Evolutionary conservation across 1,284 basidiomycete species (phyloP).

Genomic region (Schizophyllum amplum): DNA sequence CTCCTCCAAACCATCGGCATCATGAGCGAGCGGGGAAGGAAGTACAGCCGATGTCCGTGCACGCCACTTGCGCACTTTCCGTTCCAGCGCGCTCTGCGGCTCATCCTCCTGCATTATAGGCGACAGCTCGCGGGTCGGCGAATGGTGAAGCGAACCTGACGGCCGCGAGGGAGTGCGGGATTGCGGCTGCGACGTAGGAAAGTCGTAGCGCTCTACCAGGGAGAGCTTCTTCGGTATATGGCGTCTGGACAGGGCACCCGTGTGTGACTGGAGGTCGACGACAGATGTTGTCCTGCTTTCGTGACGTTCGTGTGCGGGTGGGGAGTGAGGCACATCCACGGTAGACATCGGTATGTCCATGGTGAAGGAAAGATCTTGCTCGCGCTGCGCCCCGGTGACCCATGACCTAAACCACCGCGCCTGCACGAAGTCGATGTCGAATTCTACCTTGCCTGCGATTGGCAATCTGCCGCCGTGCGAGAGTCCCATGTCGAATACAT

Average conservation of each 20-base stretch:
- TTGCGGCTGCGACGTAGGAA: slow-evolving; percentile 26
- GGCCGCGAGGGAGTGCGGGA: slow-evolving; percentile 18
- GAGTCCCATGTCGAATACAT: slow-evolving; percentile 45
- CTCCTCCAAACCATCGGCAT: slow-evolving; percentile 23
- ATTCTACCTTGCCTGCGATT: slow-evolving; percentile 65
- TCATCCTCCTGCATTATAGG: slow-evolving; percentile 58
- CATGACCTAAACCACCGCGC: slow-evolving; percentile 54
- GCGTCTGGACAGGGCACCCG: slow-evolving; percentile 23
- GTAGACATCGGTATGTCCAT: not conserved
- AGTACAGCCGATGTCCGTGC: slow-evolving; percentile 38
- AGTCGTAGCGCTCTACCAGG: slow-evolving; percentile 54
- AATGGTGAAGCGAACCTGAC: slow-evolving; percentile 22
- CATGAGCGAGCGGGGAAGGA: slow-evolving; percentile 43
- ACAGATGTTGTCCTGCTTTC: slow-evolving; percentile 45
- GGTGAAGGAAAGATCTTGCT: not conserved
- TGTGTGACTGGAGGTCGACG: slow-evolving; percentile 24
- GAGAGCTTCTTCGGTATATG: slow-evolving; percentile 61
- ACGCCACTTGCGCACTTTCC: slow-evolving; percentile 57
- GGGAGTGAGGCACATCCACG: not conserved
- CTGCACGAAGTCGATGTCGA: slow-evolving; percentile 64
- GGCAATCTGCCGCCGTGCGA: slow-evolving; percentile 35
- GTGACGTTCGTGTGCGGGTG: slow-evolving; percentile 32
- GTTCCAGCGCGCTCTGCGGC: slow-evolving; percentile 44
- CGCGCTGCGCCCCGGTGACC: not conserved
- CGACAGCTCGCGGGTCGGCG: slow-evolving; percentile 33